phyloP scores from a whole-genome alignment of 306 rosid species.

The Inga laurina region DNA sequence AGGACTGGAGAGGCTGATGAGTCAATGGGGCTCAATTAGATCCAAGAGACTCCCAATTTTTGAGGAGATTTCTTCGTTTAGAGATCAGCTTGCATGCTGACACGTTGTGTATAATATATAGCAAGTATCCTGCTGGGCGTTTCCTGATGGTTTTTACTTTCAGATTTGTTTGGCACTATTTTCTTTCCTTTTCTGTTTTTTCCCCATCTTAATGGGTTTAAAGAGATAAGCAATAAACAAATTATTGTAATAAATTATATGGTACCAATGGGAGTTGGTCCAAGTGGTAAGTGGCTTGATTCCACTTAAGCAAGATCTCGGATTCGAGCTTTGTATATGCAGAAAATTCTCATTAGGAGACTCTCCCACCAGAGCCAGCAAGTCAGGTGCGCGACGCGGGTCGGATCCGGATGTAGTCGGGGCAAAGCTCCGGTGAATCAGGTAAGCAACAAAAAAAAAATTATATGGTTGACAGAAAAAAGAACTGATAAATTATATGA shows the following conservation, averaged over 20 bases:
- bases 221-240: not conserved
- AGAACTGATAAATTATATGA: not conserved
- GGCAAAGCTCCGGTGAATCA: too few species aligned
- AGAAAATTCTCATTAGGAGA: too few species aligned
- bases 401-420: too few species aligned
- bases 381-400: too few species aligned
- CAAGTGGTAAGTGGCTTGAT: too few species aligned
- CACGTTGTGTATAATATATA: not conserved
- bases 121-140: not conserved
- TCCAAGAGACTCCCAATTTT: conserved; percentile 91
- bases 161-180: not conserved
- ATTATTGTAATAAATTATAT: too few species aligned
- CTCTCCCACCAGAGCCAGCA: too few species aligned
- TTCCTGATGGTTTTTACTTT: not conserved
- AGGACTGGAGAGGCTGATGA: conserved; percentile 72
- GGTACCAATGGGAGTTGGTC: too few species aligned
- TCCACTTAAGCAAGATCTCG: too few species aligned
- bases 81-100: conserved; percentile 91
- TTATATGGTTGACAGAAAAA: too few species aligned
- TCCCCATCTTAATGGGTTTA: not conserved
- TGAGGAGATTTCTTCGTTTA: conserved; percentile 84
- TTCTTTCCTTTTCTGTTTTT: not conserved
- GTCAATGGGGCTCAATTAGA: conserved; percentile 66
- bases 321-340: too few species aligned
- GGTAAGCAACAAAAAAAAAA: too few species aligned